Evolutionary conservation across 1,139 yeast species (phyloP).

Genomic region (Kluyveromyces marxianus): DNA sequence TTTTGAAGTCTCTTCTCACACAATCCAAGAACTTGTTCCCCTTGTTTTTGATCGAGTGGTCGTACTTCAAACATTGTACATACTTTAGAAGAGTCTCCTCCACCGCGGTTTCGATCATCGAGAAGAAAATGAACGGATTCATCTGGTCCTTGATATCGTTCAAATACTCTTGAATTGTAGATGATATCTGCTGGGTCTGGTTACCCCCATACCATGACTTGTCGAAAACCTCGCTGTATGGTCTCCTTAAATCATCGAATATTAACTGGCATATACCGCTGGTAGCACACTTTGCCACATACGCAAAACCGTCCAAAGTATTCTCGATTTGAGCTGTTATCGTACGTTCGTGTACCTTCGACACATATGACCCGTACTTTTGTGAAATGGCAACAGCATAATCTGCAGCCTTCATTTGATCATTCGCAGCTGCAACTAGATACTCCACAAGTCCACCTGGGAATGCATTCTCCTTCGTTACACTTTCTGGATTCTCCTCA

Average conservation of each 20-base stretch:
- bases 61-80: constrained; percentile 39
- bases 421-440: constrained; percentile 76
- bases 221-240: constrained; percentile 42
- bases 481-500: constrained; percentile 33
- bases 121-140: constrained; percentile 43
- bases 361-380: constrained; percentile 58
- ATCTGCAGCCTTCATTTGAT: constrained; percentile 79
- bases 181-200: constrained; percentile 53
- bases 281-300: constrained; percentile 63
- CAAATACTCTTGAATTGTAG: constrained; percentile 69
- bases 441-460: constrained; percentile 79
- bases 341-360: constrained; percentile 50
- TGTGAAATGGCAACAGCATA: constrained; percentile 69
- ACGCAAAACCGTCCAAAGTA: constrained; percentile 69
- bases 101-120: constrained; percentile 45
- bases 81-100: constrained; percentile 44
- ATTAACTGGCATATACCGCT: constrained; percentile 59
- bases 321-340: constrained; percentile 53
- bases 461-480: constrained; percentile 45
- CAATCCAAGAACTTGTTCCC: constrained; percentile 42
- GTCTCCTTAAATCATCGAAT: constrained; percentile 55
- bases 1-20: constrained; percentile 63
- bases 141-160: constrained; percentile 48
- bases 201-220: constrained; percentile 44
- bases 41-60: constrained; percentile 32